These are phyloP conservation scores for Carex scoparia DNA, from an alignment of 176 grass and related monocot species.

Conservation along the genomic window DNA sequence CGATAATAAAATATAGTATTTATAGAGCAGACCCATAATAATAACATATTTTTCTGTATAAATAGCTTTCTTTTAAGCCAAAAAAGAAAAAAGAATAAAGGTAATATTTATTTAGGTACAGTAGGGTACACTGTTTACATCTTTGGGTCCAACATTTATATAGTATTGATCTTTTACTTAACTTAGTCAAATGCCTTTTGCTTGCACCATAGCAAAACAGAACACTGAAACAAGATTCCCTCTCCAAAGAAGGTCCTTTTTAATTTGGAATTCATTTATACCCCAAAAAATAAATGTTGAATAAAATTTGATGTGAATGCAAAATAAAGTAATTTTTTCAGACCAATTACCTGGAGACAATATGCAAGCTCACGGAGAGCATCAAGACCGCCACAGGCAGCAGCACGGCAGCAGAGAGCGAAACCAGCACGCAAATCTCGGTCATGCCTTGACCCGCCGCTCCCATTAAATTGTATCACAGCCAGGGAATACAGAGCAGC, in stretches of 20 bases:
- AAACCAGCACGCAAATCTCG: slow-evolving; percentile 16
- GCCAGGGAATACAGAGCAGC: slow-evolving; percentile 29
- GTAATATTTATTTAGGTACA: background rate
- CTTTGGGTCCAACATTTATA: background rate
- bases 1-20: background rate
- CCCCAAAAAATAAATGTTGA: background rate
- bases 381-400: slow-evolving; percentile 24
- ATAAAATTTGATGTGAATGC: background rate
- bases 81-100: background rate
- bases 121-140: background rate
- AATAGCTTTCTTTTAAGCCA: background rate
- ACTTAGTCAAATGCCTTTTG: background rate
- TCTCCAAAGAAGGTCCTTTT: background rate
- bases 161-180: background rate
- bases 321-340: background rate
- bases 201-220: background rate
- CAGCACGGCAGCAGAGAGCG: slow-evolving; percentile 31
- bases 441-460: slow-evolving; percentile 10
- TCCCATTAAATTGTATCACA: slow-evolving; percentile 34
- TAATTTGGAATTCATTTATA: background rate
- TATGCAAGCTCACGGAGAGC: slow-evolving; percentile 46
- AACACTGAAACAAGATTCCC: background rate
- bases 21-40: background rate
- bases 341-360: slow-evolving; percentile 28
- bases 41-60: background rate